phyloP scores from a whole-genome alignment of 2,329 filamentous ascomycete species.

The Aspergillus quadrilineatus region DNA sequence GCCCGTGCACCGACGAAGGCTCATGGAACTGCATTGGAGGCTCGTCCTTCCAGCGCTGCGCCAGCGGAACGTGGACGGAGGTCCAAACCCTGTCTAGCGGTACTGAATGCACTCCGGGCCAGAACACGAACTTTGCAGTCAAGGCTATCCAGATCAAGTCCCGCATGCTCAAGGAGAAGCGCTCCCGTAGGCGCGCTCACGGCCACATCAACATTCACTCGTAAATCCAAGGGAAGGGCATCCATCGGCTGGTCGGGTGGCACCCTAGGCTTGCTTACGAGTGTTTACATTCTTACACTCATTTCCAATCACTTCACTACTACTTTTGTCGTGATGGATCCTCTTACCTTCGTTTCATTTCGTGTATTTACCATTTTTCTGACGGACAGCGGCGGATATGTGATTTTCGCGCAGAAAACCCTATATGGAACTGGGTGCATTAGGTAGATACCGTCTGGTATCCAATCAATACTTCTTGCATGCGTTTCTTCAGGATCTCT shows the following conservation, averaged over 20 bases:
- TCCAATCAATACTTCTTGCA: not conserved
- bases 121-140: conserved; percentile 27
- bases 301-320: conserved; percentile 10
- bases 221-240: conserved; percentile 13
- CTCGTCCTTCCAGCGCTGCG: conserved; percentile 61
- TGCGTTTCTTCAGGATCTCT: not conserved
- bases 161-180: conserved; percentile 28
- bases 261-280: not conserved
- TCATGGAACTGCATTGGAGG: conserved; percentile 60
- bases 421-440: not conserved
- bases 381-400: not conserved
- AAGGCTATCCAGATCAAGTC: conserved; percentile 24
- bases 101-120: conserved; percentile 51
- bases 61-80: conserved; percentile 57
- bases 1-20: conserved; percentile 55
- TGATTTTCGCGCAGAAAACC: not conserved
- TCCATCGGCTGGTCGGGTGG: conserved; percentile 21
- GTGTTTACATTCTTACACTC: conserved; percentile 8
- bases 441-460: not conserved
- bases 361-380: not conserved
- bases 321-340: not conserved
- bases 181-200: conserved; percentile 28
- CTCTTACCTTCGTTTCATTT: conserved; percentile 3
- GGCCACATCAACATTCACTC: conserved; percentile 22
- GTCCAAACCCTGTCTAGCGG: conserved; percentile 54